Percentiles rank a stretch among this genome's conserved stretches.
phyloP scores from a whole-genome alignment of 106 monocot genomes.

The Platanthera guangdongensis region DNA sequence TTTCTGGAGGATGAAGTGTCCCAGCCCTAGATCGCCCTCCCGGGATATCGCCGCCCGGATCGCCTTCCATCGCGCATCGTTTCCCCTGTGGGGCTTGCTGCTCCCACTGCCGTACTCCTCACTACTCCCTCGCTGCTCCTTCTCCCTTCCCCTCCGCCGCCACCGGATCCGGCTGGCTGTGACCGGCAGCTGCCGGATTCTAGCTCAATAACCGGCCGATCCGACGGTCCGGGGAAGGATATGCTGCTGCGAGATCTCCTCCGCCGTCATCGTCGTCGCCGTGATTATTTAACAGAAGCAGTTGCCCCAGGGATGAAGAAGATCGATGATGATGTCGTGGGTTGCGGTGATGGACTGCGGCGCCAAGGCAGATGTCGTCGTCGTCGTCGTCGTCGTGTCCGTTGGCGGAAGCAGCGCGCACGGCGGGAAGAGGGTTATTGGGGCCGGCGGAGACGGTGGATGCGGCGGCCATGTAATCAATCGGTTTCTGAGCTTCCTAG shows the following conservation, averaged over 20 bases:
- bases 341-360: not conserved
- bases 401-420: not conserved
- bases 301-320: conserved; percentile 2
- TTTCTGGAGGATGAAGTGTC: conserved; percentile 20
- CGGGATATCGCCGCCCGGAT: conserved; percentile 10
- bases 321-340: not conserved
- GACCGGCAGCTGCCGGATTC: not conserved
- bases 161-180: not conserved
- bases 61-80: conserved; percentile 27
- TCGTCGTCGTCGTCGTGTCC: not conserved
- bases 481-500: no score
- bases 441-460: conserved; percentile 6
- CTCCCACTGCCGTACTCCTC: not conserved
- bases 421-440: not conserved
- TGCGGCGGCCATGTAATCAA: conserved; percentile 8
- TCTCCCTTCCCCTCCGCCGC: conserved; percentile 4
- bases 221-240: not conserved
- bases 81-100: conserved; percentile 23
- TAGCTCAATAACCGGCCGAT: not conserved
- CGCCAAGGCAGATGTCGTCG: not conserved
- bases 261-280: not conserved
- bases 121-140: conserved; percentile 11
- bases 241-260: not conserved
- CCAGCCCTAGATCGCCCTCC: conserved; percentile 13
- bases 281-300: not conserved